Conservation (phyloP, 805 yeast genomes). For the Wickerhamiella hasegawae region DNA sequence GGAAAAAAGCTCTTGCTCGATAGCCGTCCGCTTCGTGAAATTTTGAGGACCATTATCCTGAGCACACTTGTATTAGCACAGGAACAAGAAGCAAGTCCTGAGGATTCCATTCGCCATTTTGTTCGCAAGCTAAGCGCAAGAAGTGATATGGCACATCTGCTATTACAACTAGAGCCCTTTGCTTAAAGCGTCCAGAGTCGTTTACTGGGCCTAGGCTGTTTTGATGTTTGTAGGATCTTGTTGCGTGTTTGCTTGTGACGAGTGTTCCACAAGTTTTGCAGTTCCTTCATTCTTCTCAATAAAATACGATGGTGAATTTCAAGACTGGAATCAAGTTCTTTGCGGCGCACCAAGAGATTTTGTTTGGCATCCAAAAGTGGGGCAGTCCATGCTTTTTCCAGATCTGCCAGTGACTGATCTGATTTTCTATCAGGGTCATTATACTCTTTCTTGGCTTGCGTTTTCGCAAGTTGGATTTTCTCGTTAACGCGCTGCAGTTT, state of each 20-base stretch:
- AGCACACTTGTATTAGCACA: not conserved
- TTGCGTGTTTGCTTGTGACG: too few relatives aligned
- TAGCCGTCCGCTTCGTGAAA: not conserved
- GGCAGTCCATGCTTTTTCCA: constrained; percentile 1
- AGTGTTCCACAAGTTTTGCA: constrained; percentile 8
- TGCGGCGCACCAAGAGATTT: not conserved
- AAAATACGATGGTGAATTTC: constrained; percentile 13
- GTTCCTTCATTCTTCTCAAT: constrained; percentile 6
- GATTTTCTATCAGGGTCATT: constrained; percentile 5
- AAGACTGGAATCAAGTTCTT: constrained; percentile 1
- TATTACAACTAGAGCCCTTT: too few relatives aligned
- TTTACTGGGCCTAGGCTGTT: too few relatives aligned
- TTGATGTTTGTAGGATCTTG: too few relatives aligned
- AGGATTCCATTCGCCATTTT: too few relatives aligned
- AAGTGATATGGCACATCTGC: too few relatives aligned
- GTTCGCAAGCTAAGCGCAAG: too few relatives aligned
- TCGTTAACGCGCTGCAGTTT: not conserved
- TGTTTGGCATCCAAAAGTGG: not conserved
- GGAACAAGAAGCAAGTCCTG: too few relatives aligned
- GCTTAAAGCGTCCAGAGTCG: too few relatives aligned
- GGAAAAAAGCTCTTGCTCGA: not conserved
- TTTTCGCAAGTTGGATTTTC: constrained; percentile 8
- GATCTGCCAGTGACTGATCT: constrained; percentile 5
- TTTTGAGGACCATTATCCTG: not conserved
- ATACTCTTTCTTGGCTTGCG: constrained; percentile 7